Base-by-base conservation (phyloP, 2,329 filamentous ascomycete species). In the Penicillium brevicompactum region DNA sequence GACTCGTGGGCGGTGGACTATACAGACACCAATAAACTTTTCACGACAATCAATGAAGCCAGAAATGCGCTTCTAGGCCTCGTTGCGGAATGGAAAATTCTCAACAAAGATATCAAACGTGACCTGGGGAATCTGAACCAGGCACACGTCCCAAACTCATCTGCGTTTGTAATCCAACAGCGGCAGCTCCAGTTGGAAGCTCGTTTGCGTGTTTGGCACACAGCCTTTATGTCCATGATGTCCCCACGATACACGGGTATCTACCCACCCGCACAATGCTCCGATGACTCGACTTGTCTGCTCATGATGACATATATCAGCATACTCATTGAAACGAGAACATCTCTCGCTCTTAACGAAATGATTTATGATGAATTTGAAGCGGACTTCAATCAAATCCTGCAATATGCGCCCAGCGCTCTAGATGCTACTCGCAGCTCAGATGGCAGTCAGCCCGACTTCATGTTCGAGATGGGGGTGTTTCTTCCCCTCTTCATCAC, bases 401-500 rank as follows among this genome's bases (percentile, higher is more conserved):
- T 62, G 10, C 18, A 52, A 11, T 42, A 51, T 11, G 61, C 61
- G 34, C 47, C 56, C 7, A 27, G 34, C 3, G 53, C 60, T 8
- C 44, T 61, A 37, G 46, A 42, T n/a, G 49, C 47, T 5, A 62
- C 59, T 10, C 49, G 51, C 21, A 53, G 40, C 11, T 24, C 49
- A 3, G 54, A 61, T 31, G 61, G 56, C 11, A 46, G 51, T 27
- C 61, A 64, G 21, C 61, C 60, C 2, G 49, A 49, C 2, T 61
- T 64, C 41, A 58, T 49, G 46, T 62, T 64, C 10, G 61, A 64
- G 37, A 58, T 55, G 46, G 59, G 61, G 5, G 52, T 64, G 3
- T 64, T 62, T 22, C 58, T 64, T 16, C 60, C 61, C 10, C 58
- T 59, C 7, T 62, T 62, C 24, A 61, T 64, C 30, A 59, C 61